A percentile compares a stretch with the other conserved stretches of the same genome.
phyloP scores from a whole-genome alignment of 257 asterid species.

The Primulina tabacum region DNA sequence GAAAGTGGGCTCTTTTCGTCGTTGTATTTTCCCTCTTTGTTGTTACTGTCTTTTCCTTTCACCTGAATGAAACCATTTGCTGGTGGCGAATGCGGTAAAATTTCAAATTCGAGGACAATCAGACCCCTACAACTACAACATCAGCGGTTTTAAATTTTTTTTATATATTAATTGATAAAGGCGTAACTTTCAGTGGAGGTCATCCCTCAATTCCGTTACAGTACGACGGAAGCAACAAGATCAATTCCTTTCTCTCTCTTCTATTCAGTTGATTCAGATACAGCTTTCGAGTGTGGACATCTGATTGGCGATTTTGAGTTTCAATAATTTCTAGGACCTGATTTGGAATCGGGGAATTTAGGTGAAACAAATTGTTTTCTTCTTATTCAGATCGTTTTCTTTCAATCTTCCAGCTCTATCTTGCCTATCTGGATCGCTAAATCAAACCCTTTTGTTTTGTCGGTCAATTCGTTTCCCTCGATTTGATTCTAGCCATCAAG shows the following conservation, averaged over 20 bases:
- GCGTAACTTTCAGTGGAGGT: constrained; percentile 17
- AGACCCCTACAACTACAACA: neutral
- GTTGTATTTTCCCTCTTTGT: neutral
- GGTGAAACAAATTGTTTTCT: constrained; percentile 15
- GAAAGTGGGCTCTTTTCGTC: neutral
- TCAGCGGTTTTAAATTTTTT: neutral
- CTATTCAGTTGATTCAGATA: neutral
- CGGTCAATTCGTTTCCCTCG: constrained; percentile 1
- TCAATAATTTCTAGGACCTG: constrained; percentile 16
- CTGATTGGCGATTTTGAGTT: neutral
- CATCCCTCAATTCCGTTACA: constrained; percentile 8
- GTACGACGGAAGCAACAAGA: neutral
- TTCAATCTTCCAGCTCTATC: neutral
- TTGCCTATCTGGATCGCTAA: constrained; percentile 24
- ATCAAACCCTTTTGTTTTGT: constrained; percentile 8
- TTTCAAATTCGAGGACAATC: neutral
- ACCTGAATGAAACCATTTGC: neutral
- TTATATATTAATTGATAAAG: neutral
- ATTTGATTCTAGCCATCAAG: constrained; percentile 11
- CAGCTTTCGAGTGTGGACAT: neutral
- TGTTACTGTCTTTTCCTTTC: neutral
- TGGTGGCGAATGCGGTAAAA: neutral
- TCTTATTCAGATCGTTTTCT: neutral
- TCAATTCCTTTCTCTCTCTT: neutral
- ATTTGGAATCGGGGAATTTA: constrained; percentile 19